Evolutionary conservation across 2,329 filamentous ascomycete species (phyloP).

Genomic region (Exophiala bonariae): DNA sequence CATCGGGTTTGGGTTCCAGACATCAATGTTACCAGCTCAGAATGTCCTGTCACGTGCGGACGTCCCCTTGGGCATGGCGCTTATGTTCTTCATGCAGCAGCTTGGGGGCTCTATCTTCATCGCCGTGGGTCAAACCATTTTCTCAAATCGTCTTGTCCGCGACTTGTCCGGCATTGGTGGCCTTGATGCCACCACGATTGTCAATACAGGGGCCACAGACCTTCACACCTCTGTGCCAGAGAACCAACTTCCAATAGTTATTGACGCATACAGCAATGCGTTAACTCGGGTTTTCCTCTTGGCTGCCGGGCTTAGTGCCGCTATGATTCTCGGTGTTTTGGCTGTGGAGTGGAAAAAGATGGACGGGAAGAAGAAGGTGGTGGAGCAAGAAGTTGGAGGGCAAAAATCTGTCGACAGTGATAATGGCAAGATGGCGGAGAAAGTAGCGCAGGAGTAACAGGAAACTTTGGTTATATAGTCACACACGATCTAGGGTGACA

Average conservation of each 20-base stretch:
- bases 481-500: too few relatives aligned
- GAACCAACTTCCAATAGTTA: constrained; percentile 20
- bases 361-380: constrained; percentile 9
- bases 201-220: too few relatives aligned
- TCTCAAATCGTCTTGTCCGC: constrained; percentile 34
- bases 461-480: too few relatives aligned
- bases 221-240: constrained; percentile 27
- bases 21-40: constrained; percentile 31
- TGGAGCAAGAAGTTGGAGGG: constrained; percentile 2
- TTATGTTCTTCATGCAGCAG: constrained; percentile 32
- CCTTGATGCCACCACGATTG: neutral
- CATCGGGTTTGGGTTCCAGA: constrained; percentile 32
- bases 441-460: too few relatives aligned
- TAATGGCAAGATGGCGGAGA: too few relatives aligned
- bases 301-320: constrained; percentile 16
- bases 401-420: too few relatives aligned
- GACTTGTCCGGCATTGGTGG: constrained; percentile 22
- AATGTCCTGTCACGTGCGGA: constrained; percentile 30
- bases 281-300: constrained; percentile 32
- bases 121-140: constrained; percentile 34
- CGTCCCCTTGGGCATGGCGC: constrained; percentile 30
- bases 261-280: constrained; percentile 31
- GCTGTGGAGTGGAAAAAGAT: constrained; percentile 31
- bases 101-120: constrained; percentile 35
- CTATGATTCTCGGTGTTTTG: constrained; percentile 28